phyloP scores from a whole-genome alignment of 805 yeast genomes.

The Danielozyma ontarioensis region DNA sequence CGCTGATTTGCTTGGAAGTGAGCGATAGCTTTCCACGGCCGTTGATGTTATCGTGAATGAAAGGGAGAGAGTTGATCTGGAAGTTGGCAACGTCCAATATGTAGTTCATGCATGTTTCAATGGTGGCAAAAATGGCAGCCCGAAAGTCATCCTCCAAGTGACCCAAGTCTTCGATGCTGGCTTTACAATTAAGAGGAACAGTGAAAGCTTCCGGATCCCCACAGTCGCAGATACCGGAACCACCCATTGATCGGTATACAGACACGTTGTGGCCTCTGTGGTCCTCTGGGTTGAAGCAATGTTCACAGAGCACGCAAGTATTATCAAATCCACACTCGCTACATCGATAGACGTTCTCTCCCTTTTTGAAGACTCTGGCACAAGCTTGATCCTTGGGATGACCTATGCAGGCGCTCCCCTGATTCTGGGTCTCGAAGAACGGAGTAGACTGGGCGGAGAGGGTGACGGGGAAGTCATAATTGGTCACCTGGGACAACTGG shows the following conservation, averaged over 20 bases:
- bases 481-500: slow-evolving; percentile 1
- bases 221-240: slow-evolving; percentile 60
- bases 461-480: slow-evolving; percentile 2
- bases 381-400: slow-evolving; percentile 64
- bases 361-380: slow-evolving; percentile 54
- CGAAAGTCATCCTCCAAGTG: slow-evolving; percentile 10
- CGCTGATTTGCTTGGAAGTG: slow-evolving; percentile 22
- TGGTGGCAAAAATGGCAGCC: slow-evolving; percentile 18
- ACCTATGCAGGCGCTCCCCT: slow-evolving; percentile 10
- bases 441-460: slow-evolving; percentile 1
- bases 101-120: slow-evolving; percentile 35
- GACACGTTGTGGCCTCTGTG: slow-evolving; percentile 64
- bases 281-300: slow-evolving; percentile 67
- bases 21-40: slow-evolving; percentile 15
- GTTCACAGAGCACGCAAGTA: slow-evolving; percentile 70
- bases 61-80: slow-evolving; percentile 35
- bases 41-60: slow-evolving; percentile 27
- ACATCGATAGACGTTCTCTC: slow-evolving; percentile 70
- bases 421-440: slow-evolving; percentile 4
- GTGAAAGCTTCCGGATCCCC: slow-evolving; percentile 68
- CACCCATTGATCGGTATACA: slow-evolving; percentile 43
- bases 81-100: slow-evolving; percentile 39
- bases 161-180: slow-evolving; percentile 1
- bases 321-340: slow-evolving; percentile 72
- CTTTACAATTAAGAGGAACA: slow-evolving; percentile 44